These are phyloP conservation scores for Camellia granthamiana DNA, from an alignment of 148 eudicot genomes.

Conservation along the genomic window DNA sequence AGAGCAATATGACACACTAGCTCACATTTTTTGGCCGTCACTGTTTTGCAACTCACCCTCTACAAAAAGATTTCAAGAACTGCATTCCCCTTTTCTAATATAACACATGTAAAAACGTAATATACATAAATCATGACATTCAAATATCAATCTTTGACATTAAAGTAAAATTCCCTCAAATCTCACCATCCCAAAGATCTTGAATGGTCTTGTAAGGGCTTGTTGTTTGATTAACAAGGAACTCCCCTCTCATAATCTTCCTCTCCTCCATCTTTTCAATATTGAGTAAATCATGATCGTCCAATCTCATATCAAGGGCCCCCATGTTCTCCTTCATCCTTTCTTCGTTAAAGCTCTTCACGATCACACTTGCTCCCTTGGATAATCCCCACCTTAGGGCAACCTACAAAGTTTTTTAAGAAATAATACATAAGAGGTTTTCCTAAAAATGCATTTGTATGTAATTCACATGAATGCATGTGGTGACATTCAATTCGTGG, in stretches of 20 bases:
- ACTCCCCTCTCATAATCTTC: slow-evolving; percentile 59
- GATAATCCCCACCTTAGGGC: slow-evolving; percentile 62
- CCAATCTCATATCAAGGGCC: slow-evolving; percentile 43
- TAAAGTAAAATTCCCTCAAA: slow-evolving; percentile 12
- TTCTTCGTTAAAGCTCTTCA: slow-evolving; percentile 48
- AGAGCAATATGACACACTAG: too few relatives aligned
- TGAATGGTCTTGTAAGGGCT: slow-evolving; percentile 55
- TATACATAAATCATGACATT: too few relatives aligned
- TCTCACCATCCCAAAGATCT: slow-evolving; percentile 60
- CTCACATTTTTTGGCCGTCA: too few relatives aligned
- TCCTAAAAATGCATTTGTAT: too few relatives aligned
- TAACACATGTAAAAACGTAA: too few relatives aligned
- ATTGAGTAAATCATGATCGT: slow-evolving; percentile 36
- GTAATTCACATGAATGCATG: too few relatives aligned
- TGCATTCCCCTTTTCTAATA: too few relatives aligned
- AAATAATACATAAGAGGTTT: too few relatives aligned
- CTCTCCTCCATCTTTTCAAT: slow-evolving; percentile 44
- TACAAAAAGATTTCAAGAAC: too few relatives aligned
- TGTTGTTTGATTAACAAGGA: slow-evolving; percentile 38
- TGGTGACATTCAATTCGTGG: too few relatives aligned
- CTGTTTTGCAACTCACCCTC: too few relatives aligned
- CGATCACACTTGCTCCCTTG: slow-evolving; percentile 49
- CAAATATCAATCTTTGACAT: not conserved
- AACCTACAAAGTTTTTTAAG: slow-evolving; percentile 32
- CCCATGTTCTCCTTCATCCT: slow-evolving; percentile 52